Evolutionary conservation across 2,329 filamentous ascomycete genomes (phyloP).

Genomic region (Fusarium heterosporum): DNA sequence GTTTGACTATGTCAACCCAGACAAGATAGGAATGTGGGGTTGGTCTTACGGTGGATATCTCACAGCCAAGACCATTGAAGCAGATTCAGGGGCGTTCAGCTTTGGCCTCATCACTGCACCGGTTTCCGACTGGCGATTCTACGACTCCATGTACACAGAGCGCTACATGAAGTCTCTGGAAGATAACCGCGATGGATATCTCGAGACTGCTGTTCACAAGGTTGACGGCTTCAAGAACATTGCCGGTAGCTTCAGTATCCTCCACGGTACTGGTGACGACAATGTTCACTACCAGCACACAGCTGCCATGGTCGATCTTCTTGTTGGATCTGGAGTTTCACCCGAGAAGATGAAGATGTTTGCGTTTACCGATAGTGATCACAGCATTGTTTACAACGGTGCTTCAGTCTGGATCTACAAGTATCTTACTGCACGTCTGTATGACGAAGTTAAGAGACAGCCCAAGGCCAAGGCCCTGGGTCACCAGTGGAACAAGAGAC

Average conservation of each 20-base stretch:
- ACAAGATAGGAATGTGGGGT: slow-evolving; percentile 74
- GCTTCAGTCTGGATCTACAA: slow-evolving; percentile 69
- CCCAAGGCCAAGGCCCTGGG: slow-evolving; percentile 50
- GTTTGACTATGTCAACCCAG: slow-evolving; percentile 65
- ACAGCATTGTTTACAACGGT: slow-evolving; percentile 69
- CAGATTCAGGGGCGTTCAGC: slow-evolving; percentile 69
- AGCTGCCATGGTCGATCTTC: slow-evolving; percentile 69
- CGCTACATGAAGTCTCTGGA: slow-evolving; percentile 75
- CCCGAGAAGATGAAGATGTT: slow-evolving; percentile 72
- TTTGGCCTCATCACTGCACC: slow-evolving; percentile 73
- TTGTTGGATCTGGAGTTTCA: slow-evolving; percentile 69
- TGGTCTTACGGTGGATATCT: slow-evolving; percentile 78
- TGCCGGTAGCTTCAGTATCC: slow-evolving; percentile 69
- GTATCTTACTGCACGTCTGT: slow-evolving; percentile 70
- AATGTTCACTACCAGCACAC: slow-evolving; percentile 79
- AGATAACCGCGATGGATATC: slow-evolving; percentile 70
- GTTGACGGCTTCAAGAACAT: slow-evolving; percentile 71
- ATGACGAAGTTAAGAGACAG: slow-evolving; percentile 69
- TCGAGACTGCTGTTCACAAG: slow-evolving; percentile 68
- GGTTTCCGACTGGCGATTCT: slow-evolving; percentile 76
- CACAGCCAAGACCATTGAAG: slow-evolving; percentile 73
- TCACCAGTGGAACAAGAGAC: slow-evolving; percentile 53
- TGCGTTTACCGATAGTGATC: slow-evolving; percentile 74
- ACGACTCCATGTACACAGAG: slow-evolving; percentile 78
- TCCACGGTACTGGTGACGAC: slow-evolving; percentile 76